Percentiles rank a stretch among this genome's conserved stretches.
phyloP scores from a whole-genome alignment of 176 grass and related monocot species.

The Eleusine coracana region DNA sequence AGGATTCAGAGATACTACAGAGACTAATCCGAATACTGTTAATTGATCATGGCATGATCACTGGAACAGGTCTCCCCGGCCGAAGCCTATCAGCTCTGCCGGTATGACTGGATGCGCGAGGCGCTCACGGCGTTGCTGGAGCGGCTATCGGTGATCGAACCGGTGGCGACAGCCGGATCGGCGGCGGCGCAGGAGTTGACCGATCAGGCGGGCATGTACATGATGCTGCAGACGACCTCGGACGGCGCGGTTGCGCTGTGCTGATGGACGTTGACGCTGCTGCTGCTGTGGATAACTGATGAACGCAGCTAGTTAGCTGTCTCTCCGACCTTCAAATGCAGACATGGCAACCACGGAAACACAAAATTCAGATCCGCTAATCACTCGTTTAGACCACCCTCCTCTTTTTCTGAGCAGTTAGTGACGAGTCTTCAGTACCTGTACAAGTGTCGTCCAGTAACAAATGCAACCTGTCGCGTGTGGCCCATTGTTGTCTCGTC shows the following conservation, averaged over 20 bases:
- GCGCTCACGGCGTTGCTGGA: constrained; percentile 66
- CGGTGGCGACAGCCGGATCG: background rate
- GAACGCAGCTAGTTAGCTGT: constrained; percentile 7
- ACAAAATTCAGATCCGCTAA: constrained; percentile 27
- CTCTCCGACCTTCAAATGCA: background rate
- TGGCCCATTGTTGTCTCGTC: background rate
- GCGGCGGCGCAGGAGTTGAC: constrained; percentile 34
- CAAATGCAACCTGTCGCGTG: constrained; percentile 2
- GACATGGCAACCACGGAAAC: constrained; percentile 3
- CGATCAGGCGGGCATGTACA: constrained; percentile 56
- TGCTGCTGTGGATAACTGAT: constrained; percentile 38
- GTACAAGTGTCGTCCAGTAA: constrained; percentile 28
- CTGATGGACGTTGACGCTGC: constrained; percentile 14
- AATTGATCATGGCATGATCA: background rate
- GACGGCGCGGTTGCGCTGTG: constrained; percentile 66
- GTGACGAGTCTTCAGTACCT: constrained; percentile 17
- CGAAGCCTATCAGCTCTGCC: constrained; percentile 69
- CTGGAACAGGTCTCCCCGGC: constrained; percentile 49
- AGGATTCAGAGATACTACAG: background rate
- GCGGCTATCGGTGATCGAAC: constrained; percentile 39
- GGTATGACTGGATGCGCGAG: constrained; percentile 93
- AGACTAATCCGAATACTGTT: background rate
- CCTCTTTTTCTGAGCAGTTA: background rate
- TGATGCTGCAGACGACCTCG: constrained; percentile 57
- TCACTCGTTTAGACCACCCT: constrained; percentile 19